A percentile compares a stretch with the other conserved stretches of the same genome.
phyloP scores from a whole-genome alignment of 106 monocot genomes.

The Chionographis japonica region DNA sequence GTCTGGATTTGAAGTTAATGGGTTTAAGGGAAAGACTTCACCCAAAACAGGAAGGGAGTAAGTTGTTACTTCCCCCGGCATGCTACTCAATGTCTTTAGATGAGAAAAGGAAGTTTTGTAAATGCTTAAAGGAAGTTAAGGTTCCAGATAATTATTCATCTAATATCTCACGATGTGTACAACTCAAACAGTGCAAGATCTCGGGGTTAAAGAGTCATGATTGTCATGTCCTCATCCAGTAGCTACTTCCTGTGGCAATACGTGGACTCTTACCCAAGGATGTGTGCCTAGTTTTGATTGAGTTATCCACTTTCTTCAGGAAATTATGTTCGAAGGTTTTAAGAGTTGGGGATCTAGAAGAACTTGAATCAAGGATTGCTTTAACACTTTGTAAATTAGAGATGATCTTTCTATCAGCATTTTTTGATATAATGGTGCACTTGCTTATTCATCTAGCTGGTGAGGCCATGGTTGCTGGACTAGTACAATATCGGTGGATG shows the following conservation, averaged over 20 bases:
- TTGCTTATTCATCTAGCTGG: slow-evolving; percentile 13
- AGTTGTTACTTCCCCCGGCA: no score
- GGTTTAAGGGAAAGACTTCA: no score
- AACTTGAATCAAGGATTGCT: neutral
- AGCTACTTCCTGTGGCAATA: neutral
- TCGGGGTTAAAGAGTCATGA: slow-evolving; percentile 13
- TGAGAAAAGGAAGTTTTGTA: neutral
- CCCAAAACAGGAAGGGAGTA: no score
- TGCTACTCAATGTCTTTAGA: neutral
- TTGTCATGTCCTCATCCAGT: slow-evolving; percentile 7
- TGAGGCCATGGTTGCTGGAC: slow-evolving; percentile 11
- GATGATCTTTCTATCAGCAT: slow-evolving; percentile 19
- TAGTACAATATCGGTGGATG: slow-evolving; percentile 5
- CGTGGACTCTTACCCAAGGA: neutral
- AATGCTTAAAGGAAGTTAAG: neutral
- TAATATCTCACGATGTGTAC: neutral
- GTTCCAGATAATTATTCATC: slow-evolving; percentile 4
- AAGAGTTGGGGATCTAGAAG: neutral
- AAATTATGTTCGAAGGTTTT: neutral
- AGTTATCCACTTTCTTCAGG: slow-evolving; percentile 3
- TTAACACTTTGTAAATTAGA: neutral
- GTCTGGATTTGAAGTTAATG: no score
- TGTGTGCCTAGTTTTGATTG: neutral
- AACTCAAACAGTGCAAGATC: neutral
- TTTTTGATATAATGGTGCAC: slow-evolving; percentile 19